Conservation (phyloP, 2,329 filamentous ascomycete genomes). For the Pyricularia sp. region DNA sequence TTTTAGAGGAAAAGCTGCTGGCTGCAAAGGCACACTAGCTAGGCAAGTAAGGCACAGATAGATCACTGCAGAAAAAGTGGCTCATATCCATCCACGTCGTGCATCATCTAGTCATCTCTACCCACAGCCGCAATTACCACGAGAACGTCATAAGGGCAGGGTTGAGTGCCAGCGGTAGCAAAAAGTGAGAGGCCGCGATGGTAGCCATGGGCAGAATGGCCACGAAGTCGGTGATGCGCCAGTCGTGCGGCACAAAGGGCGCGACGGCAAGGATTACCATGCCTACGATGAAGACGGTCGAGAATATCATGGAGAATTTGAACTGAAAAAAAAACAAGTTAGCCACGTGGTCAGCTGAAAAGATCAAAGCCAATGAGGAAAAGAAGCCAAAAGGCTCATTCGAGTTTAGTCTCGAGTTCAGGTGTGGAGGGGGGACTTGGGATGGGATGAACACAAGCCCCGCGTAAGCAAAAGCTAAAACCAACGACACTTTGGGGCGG, state of each 20-base stretch:
- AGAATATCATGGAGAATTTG: slow-evolving; percentile 61
- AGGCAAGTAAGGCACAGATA: background rate
- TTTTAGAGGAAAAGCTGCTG: background rate
- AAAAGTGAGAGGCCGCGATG: slow-evolving; percentile 58
- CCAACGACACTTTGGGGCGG: background rate
- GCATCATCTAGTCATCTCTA: background rate
- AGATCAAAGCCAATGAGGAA: background rate
- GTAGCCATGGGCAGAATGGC: slow-evolving; percentile 70
- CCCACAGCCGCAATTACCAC: slow-evolving; percentile 39
- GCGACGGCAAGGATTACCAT: slow-evolving; percentile 58
- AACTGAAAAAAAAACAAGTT: slow-evolving; percentile 39
- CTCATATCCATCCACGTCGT: background rate
- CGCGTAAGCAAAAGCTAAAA: background rate
- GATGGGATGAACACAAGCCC: background rate
- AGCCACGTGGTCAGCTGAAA: background rate
- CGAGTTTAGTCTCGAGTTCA: background rate
- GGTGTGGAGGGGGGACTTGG: background rate
- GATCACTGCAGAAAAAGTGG: background rate
- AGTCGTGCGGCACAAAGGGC: slow-evolving; percentile 54
- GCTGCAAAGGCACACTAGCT: background rate
- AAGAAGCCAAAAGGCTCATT: background rate
- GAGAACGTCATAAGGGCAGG: slow-evolving; percentile 75
- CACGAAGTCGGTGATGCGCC: slow-evolving; percentile 62
- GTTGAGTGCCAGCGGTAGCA: slow-evolving; percentile 65
- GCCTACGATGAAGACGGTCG: slow-evolving; percentile 43